Evolutionary conservation across 2,329 filamentous ascomycete genomes (phyloP).

Genomic region (Polychaeton citri): DNA sequence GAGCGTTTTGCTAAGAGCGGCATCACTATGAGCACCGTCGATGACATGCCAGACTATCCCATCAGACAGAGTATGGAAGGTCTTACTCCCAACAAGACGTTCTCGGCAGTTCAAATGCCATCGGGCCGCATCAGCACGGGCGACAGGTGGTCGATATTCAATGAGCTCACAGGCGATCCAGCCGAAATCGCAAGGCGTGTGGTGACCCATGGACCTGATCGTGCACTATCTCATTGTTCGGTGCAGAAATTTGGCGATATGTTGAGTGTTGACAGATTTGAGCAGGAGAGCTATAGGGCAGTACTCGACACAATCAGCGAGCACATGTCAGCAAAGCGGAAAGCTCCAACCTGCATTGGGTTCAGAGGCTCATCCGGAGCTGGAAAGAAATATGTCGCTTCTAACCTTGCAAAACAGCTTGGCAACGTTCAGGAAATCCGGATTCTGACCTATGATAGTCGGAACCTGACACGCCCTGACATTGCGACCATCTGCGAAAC

Average conservation of each 20-base stretch:
- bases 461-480: slow-evolving; percentile 15
- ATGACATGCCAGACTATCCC: slow-evolving; percentile 17
- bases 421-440: slow-evolving; percentile 9
- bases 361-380: slow-evolving; percentile 17
- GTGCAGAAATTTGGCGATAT: slow-evolving; percentile 15
- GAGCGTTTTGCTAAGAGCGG: slow-evolving; percentile 12
- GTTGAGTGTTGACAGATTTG: slow-evolving; percentile 16
- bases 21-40: slow-evolving; percentile 12
- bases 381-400: slow-evolving; percentile 21
- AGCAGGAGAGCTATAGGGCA: slow-evolving; percentile 19
- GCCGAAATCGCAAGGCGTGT: slow-evolving; percentile 20
- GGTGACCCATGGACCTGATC: slow-evolving; percentile 17
- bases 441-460: slow-evolving; percentile 16
- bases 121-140: slow-evolving; percentile 19
- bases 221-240: slow-evolving; percentile 17
- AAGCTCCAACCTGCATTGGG: slow-evolving; percentile 18
- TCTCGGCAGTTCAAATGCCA: slow-evolving; percentile 17
- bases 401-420: slow-evolving; percentile 15
- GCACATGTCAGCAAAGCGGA: slow-evolving; percentile 10
- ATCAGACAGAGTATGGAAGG: slow-evolving; percentile 12
- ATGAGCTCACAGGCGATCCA: slow-evolving; percentile 19
- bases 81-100: slow-evolving; percentile 11
- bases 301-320: slow-evolving; percentile 18
- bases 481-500: slow-evolving; percentile 17
- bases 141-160: slow-evolving; percentile 22